Evolutionary conservation across 768 basidiomycete genomes (phyloP), one percentile per base, ranked within the genome.

Genomic region (Suillus bovinus): DNA sequence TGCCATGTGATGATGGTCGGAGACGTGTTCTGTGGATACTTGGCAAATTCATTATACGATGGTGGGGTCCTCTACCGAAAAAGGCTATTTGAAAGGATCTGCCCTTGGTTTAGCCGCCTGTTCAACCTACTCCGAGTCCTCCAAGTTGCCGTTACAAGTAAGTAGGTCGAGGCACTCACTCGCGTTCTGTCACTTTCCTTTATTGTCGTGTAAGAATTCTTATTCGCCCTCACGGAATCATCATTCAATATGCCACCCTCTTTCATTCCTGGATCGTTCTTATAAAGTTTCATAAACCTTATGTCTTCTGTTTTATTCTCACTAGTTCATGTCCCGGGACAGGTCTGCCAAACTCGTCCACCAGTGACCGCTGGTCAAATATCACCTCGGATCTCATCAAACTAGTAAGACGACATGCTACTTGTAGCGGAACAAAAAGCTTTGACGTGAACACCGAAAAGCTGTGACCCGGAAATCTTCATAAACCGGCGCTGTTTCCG

Each of bases 351-450:
- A 69, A 75, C 70, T 68, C n/a, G 72, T 71, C 63, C 33, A 34
- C 69, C n/a, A n/a, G n/a, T n/a, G n/a, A 70, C 74, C 31, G 74
- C 70, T 64, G 55, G 17, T 56, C 58, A 63, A 36, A 66, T 41
- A 70, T 70, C 66, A 71, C 74, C 73, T 74, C 73, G 73, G 73
- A 74, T 74, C 73, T 74, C 73, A 59, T 29, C 59, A 55, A 63
- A 34, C 52, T 62, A 27, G 60, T 63, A 63, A 61, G 64, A 54
- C 70, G 70, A 70, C 70, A 55, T 71, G 56, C 55, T 44, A n/a
- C 56, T 62, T 58, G 44, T 55, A 61, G 55, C 60, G 62, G 61
- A 58, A 65, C 66, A 64, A 67, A 60, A 63, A 46, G 49, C 39
- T 61, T 61, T 73, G 71, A 75, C 72, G 74, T 73, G 68, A 73